These are phyloP conservation scores for Fusarium chuoi DNA, from an alignment of 2,329 filamentous ascomycete genomes.

Conservation along the genomic window DNA sequence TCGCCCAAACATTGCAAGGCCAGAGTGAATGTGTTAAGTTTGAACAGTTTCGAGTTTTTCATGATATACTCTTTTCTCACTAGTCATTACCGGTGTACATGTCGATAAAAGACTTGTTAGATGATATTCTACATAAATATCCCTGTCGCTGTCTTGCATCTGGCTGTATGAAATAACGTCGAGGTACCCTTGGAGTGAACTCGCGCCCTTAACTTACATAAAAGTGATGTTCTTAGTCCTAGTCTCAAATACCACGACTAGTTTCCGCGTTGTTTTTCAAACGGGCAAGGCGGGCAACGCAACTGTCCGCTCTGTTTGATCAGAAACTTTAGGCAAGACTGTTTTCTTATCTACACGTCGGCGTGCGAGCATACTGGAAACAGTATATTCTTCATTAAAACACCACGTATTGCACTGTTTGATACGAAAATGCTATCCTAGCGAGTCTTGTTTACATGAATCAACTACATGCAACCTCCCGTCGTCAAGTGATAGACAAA, in stretches of 20 bases:
- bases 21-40: not conserved
- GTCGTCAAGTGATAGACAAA: not conserved
- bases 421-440: not conserved
- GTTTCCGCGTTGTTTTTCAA: not conserved
- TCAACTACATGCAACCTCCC: not conserved
- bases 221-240: not conserved
- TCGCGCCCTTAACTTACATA: not conserved
- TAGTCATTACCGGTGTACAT: no score
- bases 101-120: not conserved
- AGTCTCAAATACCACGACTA: not conserved
- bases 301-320: not conserved
- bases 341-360: not conserved
- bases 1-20: not conserved
- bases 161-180: not conserved
- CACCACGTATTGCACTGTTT: not conserved
- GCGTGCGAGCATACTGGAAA: no score
- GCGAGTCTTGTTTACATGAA: not conserved
- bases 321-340: no score
- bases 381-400: not conserved
- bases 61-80: not conserved
- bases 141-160: not conserved
- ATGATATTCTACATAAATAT: not conserved
- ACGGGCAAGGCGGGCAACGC: accelerated
- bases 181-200: no score
- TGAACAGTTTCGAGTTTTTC: no score